phyloP scores from a whole-genome alignment of 371 early-diverging fungal species.

The Sporodiniella umbellata region DNA sequence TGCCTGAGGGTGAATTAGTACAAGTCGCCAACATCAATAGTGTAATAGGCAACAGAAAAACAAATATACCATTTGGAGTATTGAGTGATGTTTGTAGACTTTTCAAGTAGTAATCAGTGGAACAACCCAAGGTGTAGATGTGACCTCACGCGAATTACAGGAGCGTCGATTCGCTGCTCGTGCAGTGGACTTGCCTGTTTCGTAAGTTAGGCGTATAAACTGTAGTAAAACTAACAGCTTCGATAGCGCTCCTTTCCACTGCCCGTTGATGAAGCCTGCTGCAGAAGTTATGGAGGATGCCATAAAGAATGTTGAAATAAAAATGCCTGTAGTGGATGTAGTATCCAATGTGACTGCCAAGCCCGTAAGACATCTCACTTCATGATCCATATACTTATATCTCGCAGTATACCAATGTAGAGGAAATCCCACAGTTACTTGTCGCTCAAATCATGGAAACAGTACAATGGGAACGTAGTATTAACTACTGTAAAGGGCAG shows the following conservation, averaged over 20 bases:
- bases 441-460: constrained; percentile 79
- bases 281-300: constrained; percentile 72
- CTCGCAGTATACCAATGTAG: constrained; percentile 35
- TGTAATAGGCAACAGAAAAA: constrained; percentile 30
- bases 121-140: constrained; percentile 81
- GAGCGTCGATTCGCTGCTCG: constrained; percentile 76
- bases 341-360: constrained; percentile 89
- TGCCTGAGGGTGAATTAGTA: constrained; percentile 70
- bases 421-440: constrained; percentile 69
- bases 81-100: constrained; percentile 27
- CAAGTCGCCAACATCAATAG: constrained; percentile 89
- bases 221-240: too few species aligned
- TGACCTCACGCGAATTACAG: constrained; percentile 78
- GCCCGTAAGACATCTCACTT: constrained; percentile 58
- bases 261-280: constrained; percentile 85
- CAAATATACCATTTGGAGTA: background rate
- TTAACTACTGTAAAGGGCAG: constrained; percentile 72
- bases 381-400: background rate
- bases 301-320: constrained; percentile 60
- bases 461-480: constrained; percentile 87
- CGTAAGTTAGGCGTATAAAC: too few species aligned
- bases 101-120: constrained; percentile 91
- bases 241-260: constrained; percentile 91
- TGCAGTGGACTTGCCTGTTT: constrained; percentile 88
- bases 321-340: constrained; percentile 71